Conservation (phyloP, 2,329 filamentous ascomycete genomes). For the Penicillium sp. region DNA sequence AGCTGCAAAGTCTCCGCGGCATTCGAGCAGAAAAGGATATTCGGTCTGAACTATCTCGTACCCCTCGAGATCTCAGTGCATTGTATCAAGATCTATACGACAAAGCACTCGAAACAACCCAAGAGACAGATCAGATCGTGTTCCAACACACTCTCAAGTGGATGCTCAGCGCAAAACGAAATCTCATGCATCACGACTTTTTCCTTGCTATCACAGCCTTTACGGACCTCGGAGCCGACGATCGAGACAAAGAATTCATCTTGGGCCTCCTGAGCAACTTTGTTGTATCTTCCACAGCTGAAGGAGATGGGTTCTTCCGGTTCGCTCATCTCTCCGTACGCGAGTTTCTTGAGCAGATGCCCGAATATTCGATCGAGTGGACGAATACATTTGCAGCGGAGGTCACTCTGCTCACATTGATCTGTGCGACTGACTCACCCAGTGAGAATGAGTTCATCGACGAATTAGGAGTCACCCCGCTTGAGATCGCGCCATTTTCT, state of each 20-base stretch:
- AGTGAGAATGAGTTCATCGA: background rate
- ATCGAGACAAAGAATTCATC: background rate
- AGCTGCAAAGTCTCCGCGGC: conserved; percentile 5
- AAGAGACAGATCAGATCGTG: conserved; percentile 4
- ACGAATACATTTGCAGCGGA: conserved; percentile 6
- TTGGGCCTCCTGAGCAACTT: conserved; percentile 9
- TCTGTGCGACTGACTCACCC: background rate
- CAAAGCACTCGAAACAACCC: background rate
- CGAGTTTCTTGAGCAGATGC: conserved; percentile 3
- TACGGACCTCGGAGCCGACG: background rate
- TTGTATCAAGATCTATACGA: conserved; percentile 8
- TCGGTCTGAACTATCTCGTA: conserved; percentile 1
- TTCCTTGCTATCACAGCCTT: background rate
- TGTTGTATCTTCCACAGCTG: background rate
- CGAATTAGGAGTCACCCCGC: background rate
- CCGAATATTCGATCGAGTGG: conserved; percentile 3
- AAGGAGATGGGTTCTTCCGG: background rate
- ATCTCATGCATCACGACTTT: background rate
- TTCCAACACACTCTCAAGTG: conserved; percentile 12
- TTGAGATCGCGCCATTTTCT: background rate
- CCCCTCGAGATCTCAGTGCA: background rate
- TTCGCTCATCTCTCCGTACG: conserved; percentile 9
- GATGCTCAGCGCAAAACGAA: background rate
- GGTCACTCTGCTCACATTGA: background rate
- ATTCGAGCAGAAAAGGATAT: conserved; percentile 13